Base-by-base conservation (phyloP, 2,329 filamentous ascomycete genomes). In the Phyllosticta citribraziliensis region DNA sequence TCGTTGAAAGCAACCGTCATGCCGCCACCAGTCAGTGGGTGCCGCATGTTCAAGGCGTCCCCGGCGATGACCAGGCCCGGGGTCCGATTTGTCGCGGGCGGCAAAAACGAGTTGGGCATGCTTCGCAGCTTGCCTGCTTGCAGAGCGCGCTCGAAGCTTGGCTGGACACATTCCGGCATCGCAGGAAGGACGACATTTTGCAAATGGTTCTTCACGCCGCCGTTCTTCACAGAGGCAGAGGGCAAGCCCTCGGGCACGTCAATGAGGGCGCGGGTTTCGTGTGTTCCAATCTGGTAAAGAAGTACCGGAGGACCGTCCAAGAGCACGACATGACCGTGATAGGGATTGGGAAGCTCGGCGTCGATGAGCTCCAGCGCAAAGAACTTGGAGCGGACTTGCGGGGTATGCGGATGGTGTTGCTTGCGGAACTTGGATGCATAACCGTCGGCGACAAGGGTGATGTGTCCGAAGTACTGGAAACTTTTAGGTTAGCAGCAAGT, bases 1-100 rank as follows among this genome's bases (percentile, higher is more conserved):
- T 99, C 94, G 76, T 93, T 96, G 74, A 99, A 88, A 1, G 91
- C 94, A 1, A 97, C 94, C 0, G 93, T 97, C 94, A 99, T 99
- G 68, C 94, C 94, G 66, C 94, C 94, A 58, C 94, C 94, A 0
- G 94, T 99, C 12, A 99, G 82, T 1, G 94, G 94, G 76, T 99
- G 94, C n/a, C 94, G 89, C 94, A 99, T 99, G 79, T 99, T 99
- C 82, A 96, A 87, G 14, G 94, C 93, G 72, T 99, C 94, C 63
- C 94, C 94, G 9, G 97, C 82, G 40, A 99, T 79, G 56, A 96
- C 81, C 63, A 96, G 77, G 3, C 90, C 90, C 1, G 85, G 83
- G 11, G 83, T 82, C 53, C 80, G 82, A 70, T 89, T 88, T 63
- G 88, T 88, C 0, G 85, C 82, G 0, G 94, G 85, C 5, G 94